Percentiles rank a stretch among this genome's conserved stretches.
phyloP scores from a whole-genome alignment of 208 protist genomes.

The Wallacemonas sp. region DNA sequence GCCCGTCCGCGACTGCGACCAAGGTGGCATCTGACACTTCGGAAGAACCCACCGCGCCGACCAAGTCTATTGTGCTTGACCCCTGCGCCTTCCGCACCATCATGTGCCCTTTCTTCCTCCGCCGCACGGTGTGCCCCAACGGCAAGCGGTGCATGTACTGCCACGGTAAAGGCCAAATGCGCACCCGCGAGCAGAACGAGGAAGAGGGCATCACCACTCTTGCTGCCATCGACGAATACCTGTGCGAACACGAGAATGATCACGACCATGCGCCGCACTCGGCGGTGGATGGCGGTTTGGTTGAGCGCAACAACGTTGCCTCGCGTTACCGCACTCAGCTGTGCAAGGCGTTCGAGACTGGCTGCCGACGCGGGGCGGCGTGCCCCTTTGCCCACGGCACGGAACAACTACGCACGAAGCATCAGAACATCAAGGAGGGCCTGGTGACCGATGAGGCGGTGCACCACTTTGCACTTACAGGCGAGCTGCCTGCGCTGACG shows the following conservation, averaged over 20 bases:
- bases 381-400: constrained; percentile 81
- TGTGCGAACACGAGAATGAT: neutral
- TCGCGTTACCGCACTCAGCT: constrained; percentile 36
- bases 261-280: too few species aligned
- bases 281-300: too few species aligned
- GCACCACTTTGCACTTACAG: constrained; percentile 5
- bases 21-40: too few species aligned
- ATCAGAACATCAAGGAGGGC: constrained; percentile 60
- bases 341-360: constrained; percentile 57
- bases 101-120: neutral
- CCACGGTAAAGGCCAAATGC: neutral
- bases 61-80: constrained; percentile 7
- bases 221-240: constrained; percentile 3
- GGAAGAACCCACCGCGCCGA: neutral
- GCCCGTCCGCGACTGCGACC: too few species aligned
- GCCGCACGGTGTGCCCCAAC: neutral
- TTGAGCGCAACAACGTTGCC: neutral
- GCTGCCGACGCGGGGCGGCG: constrained; percentile 53
- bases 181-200: constrained; percentile 3
- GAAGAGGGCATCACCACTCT: constrained; percentile 6
- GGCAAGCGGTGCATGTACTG: constrained; percentile 5
- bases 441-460: constrained; percentile 65
- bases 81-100: constrained; percentile 5
- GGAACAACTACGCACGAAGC: constrained; percentile 48
- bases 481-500: neutral